Evolutionary conservation across 371 early-diverging fungal species (phyloP).

Genomic region (Neoconidiobolus thromboides): DNA sequence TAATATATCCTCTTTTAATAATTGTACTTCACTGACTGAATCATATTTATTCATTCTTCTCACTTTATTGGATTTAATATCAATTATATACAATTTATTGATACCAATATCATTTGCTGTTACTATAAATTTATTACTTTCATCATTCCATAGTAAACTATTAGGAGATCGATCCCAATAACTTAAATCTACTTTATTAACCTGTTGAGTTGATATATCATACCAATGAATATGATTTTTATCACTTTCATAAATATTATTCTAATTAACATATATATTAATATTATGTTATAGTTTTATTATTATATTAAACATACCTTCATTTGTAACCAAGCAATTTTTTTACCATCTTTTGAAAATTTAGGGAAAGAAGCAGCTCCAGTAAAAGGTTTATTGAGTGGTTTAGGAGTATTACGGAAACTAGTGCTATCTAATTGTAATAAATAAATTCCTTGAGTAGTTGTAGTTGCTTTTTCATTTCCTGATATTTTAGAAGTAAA

Average conservation of each 20-base stretch:
- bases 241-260: constrained; percentile 56
- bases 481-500: background rate
- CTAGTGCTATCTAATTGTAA: no score
- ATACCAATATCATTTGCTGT: constrained; percentile 40
- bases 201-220: constrained; percentile 10
- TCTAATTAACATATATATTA: background rate
- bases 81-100: constrained; percentile 27
- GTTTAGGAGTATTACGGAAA: constrained; percentile 15
- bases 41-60: constrained; percentile 28
- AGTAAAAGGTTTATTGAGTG: constrained; percentile 28
- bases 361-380: constrained; percentile 44
- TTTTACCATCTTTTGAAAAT: constrained; percentile 34
- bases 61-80: constrained; percentile 18
- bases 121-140: constrained; percentile 24
- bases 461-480: no score
- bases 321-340: constrained; percentile 59
- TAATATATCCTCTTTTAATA: constrained; percentile 19
- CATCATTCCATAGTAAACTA: constrained; percentile 28
- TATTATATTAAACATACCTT: constrained; percentile 4
- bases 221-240: constrained; percentile 40
- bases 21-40: constrained; percentile 19
- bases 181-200: constrained; percentile 18
- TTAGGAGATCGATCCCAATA: constrained; percentile 48
- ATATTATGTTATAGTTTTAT: background rate
- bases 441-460: no score